These are phyloP conservation scores for Sporothrix variecibatus DNA, from an alignment of 2,329 filamentous ascomycete species.

Conservation along the genomic window DNA sequence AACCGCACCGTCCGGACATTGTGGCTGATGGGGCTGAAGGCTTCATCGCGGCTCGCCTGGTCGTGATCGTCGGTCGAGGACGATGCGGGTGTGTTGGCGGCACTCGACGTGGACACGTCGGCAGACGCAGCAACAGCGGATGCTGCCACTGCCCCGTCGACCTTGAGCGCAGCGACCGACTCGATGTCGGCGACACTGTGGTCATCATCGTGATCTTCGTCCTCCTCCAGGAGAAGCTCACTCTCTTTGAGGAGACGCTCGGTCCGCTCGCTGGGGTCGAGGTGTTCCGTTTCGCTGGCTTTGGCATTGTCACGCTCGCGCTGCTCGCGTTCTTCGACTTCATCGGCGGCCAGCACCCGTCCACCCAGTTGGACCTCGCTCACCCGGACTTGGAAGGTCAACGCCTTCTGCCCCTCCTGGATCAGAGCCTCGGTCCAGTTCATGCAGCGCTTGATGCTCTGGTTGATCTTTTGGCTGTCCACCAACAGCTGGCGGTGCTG, in stretches of 20 bases:
- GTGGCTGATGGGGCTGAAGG: constrained; percentile 21
- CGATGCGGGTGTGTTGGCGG: not conserved
- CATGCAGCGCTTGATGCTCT: constrained; percentile 86
- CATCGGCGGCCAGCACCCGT: constrained; percentile 71
- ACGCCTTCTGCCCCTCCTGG: constrained; percentile 77
- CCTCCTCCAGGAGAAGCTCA: not conserved
- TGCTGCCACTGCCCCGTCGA: not conserved
- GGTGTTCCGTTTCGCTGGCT: not conserved
- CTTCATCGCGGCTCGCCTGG: constrained; percentile 10
- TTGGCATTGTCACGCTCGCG: constrained; percentile 24
- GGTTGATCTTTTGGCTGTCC: constrained; percentile 93
- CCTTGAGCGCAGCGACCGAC: not conserved
- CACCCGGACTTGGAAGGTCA: constrained; percentile 77
- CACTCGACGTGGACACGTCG: not conserved
- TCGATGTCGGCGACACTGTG: not conserved
- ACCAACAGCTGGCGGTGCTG: constrained; percentile 87
- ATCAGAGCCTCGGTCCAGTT: constrained; percentile 90
- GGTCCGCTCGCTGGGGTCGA: not conserved
- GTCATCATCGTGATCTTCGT: not conserved
- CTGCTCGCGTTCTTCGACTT: constrained; percentile 48
- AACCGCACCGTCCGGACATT: constrained; percentile 21
- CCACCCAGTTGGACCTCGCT: constrained; percentile 82
- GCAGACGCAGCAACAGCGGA: not conserved
- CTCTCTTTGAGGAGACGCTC: not conserved
- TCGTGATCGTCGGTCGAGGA: not conserved